Conservation (phyloP, 2,329 filamentous ascomycete genomes). For the Byssochlamys sp. region DNA sequence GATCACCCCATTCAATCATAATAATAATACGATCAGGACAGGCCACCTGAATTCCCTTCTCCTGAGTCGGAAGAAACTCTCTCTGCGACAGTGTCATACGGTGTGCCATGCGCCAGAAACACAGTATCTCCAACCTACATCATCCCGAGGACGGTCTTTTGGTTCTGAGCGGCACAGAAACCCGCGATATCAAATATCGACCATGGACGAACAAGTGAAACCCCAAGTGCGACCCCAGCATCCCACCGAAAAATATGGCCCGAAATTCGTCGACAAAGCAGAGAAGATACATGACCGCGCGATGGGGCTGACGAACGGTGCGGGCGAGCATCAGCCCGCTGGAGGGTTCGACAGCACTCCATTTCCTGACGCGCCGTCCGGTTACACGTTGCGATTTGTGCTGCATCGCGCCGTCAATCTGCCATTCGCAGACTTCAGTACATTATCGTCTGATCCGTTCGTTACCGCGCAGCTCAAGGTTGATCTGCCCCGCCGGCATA, state of each 20-base stretch:
- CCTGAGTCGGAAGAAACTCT: neutral
- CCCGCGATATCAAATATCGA: neutral
- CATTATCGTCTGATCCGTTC: conserved; percentile 74
- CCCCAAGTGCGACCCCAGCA: conserved; percentile 14
- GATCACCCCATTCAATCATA: neutral
- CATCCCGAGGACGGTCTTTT: neutral
- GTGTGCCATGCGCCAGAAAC: neutral
- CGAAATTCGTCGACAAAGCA: conserved; percentile 31
- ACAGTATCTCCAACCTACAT: neutral
- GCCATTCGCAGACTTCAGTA: conserved; percentile 68
- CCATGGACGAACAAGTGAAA: neutral
- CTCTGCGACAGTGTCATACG: neutral
- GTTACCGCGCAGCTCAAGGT: conserved; percentile 66
- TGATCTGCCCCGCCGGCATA: conserved; percentile 63
- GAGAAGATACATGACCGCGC: conserved; percentile 30
- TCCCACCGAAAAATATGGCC: conserved; percentile 25
- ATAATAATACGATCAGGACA: neutral
- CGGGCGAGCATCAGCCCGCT: conserved; percentile 41
- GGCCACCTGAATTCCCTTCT: neutral
- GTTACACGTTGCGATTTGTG: conserved; percentile 76
- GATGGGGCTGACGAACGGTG: conserved; percentile 14
- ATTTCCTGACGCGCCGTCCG: conserved; percentile 61
- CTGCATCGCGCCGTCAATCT: conserved; percentile 74
- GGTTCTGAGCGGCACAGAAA: neutral
- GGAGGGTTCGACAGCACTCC: conserved; percentile 76